Evolutionary conservation across 345 rosid genomes (phyloP), one percentile per base, ranked within the genome.

Genomic region (Hypericum perforatum): DNA sequence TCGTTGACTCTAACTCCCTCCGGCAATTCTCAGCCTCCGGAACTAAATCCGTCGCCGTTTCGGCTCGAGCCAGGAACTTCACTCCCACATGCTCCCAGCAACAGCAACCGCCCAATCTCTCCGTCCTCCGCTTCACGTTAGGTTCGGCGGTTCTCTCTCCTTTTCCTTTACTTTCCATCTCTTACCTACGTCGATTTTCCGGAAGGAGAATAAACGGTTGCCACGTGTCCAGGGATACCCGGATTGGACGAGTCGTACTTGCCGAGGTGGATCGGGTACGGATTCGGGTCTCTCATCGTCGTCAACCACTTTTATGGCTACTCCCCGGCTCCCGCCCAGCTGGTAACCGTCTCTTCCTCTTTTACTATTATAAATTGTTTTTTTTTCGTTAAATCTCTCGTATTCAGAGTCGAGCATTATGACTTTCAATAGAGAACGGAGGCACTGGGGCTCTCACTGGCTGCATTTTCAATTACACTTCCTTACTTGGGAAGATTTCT

Each of bases 191-290:
- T 22, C 32, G 32, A 22, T 22, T 22, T 4, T 22, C 1, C 4
- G 4, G 4, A 22, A 22, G 32, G 11, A 9, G 32, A 13, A 29
- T 36, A 37, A 2, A 2, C 11, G 10, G 7, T 39, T 14, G 29
- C 40, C 15, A 54, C 39, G 39, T 53, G 41, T 15, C 0, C 50
- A 85, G 92, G 97, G 22, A 85, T 87, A 43, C 94, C 86, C 59
- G 95, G 98, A 56, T 55, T 87, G 12, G 94, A 92, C 63, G 98
- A 92, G 66, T 87, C 95, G 37, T 79, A 81, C 67, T 72, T 91
- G 57, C 98, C 98, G 22, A 78, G 95, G 69, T 91, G 85, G 85
- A 77, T 91, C 5, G 98, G 96, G 0, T 91, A 78, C 68, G 96
- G 98, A 45, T 87, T 91, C 57, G 95, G 98, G 16, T 85, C 95